phyloP scores from a whole-genome alignment of 331 rosid species.

The Malus hybrid region DNA sequence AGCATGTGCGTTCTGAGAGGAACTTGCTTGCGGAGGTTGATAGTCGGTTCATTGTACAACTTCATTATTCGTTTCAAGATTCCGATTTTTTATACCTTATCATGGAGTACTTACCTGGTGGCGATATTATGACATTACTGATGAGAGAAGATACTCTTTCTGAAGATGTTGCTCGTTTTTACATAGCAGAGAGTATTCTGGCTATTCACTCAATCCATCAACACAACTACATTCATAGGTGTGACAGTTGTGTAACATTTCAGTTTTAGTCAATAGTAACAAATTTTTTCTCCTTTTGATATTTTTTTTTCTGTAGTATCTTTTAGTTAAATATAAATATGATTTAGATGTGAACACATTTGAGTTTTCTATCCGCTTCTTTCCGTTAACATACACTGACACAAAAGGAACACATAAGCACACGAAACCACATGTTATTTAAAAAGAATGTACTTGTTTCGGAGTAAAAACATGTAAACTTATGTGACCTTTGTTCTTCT shows the following conservation, averaged over 20 bases:
- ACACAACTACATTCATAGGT: conserved; percentile 95
- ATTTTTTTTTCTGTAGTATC: neutral
- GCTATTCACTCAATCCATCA: conserved; percentile 95
- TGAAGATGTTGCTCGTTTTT: conserved; percentile 88
- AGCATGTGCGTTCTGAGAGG: conserved; percentile 98
- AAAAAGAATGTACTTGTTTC: neutral
- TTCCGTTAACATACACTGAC: neutral
- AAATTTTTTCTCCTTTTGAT: neutral
- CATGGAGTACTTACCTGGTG: conserved; percentile 99
- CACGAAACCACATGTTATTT: neutral
- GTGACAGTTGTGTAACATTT: conserved; percentile 17
- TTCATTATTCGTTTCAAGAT: conserved; percentile 93
- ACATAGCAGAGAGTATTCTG: conserved; percentile 90
- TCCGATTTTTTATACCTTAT: conserved; percentile 89
- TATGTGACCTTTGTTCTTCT: conserved; percentile 26
- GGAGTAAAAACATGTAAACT: conserved; percentile 9
- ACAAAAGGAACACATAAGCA: neutral
- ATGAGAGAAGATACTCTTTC: conserved; percentile 97
- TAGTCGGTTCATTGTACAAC: conserved; percentile 96
- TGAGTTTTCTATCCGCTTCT: neutral
- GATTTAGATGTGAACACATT: neutral
- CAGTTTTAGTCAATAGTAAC: neutral
- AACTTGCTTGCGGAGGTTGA: conserved; percentile 99
- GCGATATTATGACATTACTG: conserved; percentile 94
- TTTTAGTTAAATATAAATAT: neutral